Base-by-base conservation (phyloP, 2,329 filamentous ascomycete genomes). In the Chaetomium sp. region DNA sequence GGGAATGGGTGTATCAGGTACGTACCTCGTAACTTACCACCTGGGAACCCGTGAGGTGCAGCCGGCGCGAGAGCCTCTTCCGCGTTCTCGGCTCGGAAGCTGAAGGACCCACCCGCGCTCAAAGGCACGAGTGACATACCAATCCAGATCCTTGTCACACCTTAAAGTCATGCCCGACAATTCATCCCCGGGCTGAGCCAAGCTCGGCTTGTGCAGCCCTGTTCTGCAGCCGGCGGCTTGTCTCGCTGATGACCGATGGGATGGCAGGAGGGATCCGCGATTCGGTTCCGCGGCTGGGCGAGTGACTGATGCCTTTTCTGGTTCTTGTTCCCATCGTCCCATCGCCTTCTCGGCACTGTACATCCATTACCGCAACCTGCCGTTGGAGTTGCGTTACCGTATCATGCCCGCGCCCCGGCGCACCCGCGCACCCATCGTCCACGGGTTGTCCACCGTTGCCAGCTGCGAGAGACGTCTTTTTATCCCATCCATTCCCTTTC, bases 61-160 rank as follows among this genome's bases (percentile, higher is more conserved):
- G 50, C 23, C 13, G 58, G 19, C 45, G 33, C 33, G 57, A 31
- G 63, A 65, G 58, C 61, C 67, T 68, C 62, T 68, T 66, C 63
- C 60, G 62, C 60, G 35, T 57, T n/a, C 55, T 65, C 59, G 65
- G 65, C 62, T 62, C 59, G 27, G 59, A 50, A 55, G 33, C 58
- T 50, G 31, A 4, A 19, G 1, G 58, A 23, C 59, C 63, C 59
- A 57, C 59, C n/a, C 49, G 2, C 50, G 12, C n/a, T 29, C 38
- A 12, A 29, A 21, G 13, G 33, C 25, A 16, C 54, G 59, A 62
- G 62, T 54, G 47, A 47, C 16, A 21, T 45, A 19, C 33, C 23
- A 49, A 57, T 23, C 47, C 23, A 62, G 62, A 62, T 53, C 66
- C 66, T 51, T 66, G 64, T 54, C 63, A 57, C 57, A 65, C 63